phyloP scores from a whole-genome alignment of 441 rosid species.

The Sinapis alba region DNA sequence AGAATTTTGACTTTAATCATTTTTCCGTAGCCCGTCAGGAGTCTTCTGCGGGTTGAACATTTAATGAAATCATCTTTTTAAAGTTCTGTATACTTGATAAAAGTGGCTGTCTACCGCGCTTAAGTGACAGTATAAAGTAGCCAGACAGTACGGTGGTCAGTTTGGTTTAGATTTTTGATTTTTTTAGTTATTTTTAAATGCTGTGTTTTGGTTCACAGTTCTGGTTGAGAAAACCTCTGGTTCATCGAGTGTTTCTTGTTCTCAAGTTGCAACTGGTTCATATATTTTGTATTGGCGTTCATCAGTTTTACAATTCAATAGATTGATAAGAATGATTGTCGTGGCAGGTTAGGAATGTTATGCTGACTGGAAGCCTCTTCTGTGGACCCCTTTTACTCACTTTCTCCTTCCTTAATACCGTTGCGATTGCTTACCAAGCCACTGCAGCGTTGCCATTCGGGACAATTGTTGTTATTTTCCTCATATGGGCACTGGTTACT shows the following conservation, averaged over 20 bases:
- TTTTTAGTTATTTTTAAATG: no score
- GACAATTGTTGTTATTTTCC: conserved; percentile 1
- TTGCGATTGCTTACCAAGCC: not conserved
- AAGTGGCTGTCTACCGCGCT: not conserved
- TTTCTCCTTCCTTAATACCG: not conserved
- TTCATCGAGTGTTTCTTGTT: not conserved
- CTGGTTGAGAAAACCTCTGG: not conserved
- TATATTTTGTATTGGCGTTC: not conserved
- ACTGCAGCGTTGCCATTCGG: conserved; percentile 2
- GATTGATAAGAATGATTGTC: not conserved
- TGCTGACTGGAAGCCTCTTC: not conserved
- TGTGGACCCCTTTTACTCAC: not conserved
- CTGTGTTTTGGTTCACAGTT: not conserved
- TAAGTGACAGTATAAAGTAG: not conserved
- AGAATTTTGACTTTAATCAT: not conserved
- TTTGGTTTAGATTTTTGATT: no score
- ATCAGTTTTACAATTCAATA: not conserved
- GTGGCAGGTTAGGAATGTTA: not conserved
- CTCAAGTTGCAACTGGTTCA: not conserved
- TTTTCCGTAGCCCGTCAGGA: not conserved
- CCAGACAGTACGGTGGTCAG: not conserved
- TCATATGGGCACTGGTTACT: not conserved
- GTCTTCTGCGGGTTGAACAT: not conserved
- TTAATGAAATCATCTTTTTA: not conserved
- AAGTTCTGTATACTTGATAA: not conserved